Base-by-base conservation (phyloP, 2,329 filamentous ascomycete genomes). In the Fusarium secorum region DNA sequence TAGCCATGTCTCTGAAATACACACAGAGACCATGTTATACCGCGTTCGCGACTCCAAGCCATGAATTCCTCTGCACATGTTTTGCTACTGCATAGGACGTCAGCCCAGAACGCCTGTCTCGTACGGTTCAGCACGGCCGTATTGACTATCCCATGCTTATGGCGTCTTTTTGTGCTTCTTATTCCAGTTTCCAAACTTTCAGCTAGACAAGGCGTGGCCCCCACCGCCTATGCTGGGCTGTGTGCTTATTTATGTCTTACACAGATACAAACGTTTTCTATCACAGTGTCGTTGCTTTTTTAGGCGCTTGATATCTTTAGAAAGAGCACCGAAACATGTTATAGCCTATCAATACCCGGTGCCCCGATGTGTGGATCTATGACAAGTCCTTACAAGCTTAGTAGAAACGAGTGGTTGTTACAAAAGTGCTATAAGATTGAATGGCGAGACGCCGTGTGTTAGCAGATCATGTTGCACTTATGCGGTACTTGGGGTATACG, bases 391-490 rank as follows among this genome's bases (percentile, higher is more conserved):
- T 55, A 33, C 48, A 53, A 51, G 35, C 44, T 55, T n/a, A 36
- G 30, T 35, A 46, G 35, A 49, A 30, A 33, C 60, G 48, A 28
- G 53, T 51, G 42, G 35, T 46, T 67, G 42, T 46, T 58, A 49
- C 69, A 55, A 60, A 35, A 51, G 69, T 74, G 46, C 53, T 68
- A 73, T 64, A 44, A 56, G 61, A 72, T 72, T 70, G 66, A 64
- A 70, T 74, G 60, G 46, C 59, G 57, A 49, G 55, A 57, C 49
- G 45, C 41, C 22, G 26, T 61, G 68, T 61, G 54, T 48, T 45
- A 41, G 42, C 41, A 66, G 65, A 75, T 66, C 60, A 42, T 30
- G 65, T 67, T 68, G 64, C 46, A 67, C 49, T 52, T 57, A 45
- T 41, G 42, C 68, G 48, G 24, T 39, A 38, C 39, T 28, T 58